A percentile compares a stretch with the other conserved stretches of the same genome.
Evolutionary conservation across 352 stramenopile species (phyloP).

Genomic region (Pythium aquatile): DNA sequence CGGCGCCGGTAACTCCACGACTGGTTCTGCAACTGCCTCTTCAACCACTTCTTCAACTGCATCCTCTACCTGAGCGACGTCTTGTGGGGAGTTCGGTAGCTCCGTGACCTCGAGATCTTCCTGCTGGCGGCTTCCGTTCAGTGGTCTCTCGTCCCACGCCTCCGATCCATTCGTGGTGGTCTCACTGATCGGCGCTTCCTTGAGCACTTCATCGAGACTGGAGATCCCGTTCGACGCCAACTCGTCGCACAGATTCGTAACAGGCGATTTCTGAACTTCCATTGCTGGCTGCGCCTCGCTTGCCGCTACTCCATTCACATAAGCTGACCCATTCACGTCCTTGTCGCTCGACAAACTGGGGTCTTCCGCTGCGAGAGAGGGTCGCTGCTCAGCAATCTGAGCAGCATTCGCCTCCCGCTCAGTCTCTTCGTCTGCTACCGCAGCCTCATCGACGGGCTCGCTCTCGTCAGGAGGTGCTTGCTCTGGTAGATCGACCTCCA

Average conservation of each 20-base stretch:
- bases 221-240: conserved; percentile 18
- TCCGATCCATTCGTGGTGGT: not conserved
- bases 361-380: not conserved
- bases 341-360: not conserved
- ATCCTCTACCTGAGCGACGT: not conserved
- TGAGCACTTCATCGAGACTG: not conserved
- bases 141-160: conserved; percentile 13
- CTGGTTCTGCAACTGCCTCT: not conserved
- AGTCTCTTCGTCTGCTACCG: not conserved
- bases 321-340: not conserved
- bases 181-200: not conserved
- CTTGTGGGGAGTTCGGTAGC: not conserved
- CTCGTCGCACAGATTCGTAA: conserved; percentile 13
- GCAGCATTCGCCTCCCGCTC: not conserved
- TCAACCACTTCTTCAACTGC: not conserved
- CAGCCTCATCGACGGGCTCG: not conserved
- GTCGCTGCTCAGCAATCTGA: not conserved
- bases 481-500: not conserved
- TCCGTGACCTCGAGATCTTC: not conserved
- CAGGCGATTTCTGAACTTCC: conserved; percentile 3
- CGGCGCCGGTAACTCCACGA: not conserved
- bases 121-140: conserved; percentile 6
- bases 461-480: not conserved
- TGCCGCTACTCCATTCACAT: not conserved
- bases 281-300: not conserved